phyloP scores from a whole-genome alignment of 1,139 yeast genomes.

The Pneumocystis murina region DNA sequence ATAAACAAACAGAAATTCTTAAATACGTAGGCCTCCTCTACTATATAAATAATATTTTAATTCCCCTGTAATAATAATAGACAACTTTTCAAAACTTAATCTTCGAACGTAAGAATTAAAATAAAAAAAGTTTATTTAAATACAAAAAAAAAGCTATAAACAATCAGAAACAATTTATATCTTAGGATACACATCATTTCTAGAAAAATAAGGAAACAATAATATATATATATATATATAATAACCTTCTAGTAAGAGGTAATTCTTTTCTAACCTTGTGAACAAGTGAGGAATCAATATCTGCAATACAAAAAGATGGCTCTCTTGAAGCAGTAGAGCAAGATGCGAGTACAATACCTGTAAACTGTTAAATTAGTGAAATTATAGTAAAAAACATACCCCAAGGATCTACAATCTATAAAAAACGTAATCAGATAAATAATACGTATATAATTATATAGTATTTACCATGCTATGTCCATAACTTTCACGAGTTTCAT shows the following conservation, averaged over 20 bases:
- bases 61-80: no score
- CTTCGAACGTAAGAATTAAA: background rate
- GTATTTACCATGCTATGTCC: conserved; percentile 55
- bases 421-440: background rate
- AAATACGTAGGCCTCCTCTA: no score
- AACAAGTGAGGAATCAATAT: conserved; percentile 43
- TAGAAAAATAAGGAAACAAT: background rate
- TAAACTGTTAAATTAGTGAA: background rate
- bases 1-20: no score
- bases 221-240: background rate
- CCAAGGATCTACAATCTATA: conserved; percentile 71
- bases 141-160: background rate
- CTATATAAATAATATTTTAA: no score
- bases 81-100: no score
- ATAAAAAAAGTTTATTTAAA: background rate
- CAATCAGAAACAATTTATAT: background rate
- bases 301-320: conserved; percentile 53
- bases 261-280: conserved; percentile 20
- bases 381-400: conserved; percentile 31
- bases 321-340: conserved; percentile 35
- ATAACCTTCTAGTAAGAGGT: conserved; percentile 1
- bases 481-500: conserved; percentile 41
- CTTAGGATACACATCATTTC: background rate
- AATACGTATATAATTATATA: background rate
- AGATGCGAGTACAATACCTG: conserved; percentile 39